Conservation (phyloP, 192 early-diverging fungal species). For the Lunasporangiospora selenospora region DNA sequence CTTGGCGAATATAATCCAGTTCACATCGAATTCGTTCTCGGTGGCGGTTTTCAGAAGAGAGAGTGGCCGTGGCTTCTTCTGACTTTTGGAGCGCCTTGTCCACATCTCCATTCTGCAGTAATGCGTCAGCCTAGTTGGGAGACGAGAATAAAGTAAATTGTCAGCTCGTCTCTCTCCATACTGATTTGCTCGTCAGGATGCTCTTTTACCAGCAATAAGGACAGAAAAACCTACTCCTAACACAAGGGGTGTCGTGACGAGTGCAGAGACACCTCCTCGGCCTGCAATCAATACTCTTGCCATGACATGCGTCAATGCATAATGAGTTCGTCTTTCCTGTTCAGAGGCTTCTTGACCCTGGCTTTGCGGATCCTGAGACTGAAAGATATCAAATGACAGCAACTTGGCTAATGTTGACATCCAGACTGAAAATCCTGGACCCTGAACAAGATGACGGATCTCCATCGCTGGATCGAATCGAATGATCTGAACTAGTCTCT, state of each 20-base stretch:
- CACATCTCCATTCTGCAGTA: conserved; percentile 63
- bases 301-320: conserved; percentile 25
- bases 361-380: neutral
- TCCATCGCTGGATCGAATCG: conserved; percentile 47
- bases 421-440: conserved; percentile 58
- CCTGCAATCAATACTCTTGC: conserved; percentile 65
- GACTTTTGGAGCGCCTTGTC: conserved; percentile 68
- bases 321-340: neutral
- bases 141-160: neutral
- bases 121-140: conserved; percentile 48
- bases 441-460: conserved; percentile 57
- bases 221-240: conserved; percentile 53
- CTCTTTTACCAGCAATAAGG: too few relatives aligned
- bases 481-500: conserved; percentile 65
- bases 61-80: conserved; percentile 53
- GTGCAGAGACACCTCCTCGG: conserved; percentile 61
- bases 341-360: neutral
- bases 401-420: conserved; percentile 49
- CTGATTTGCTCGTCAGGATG: too few relatives aligned
- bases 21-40: conserved; percentile 56
- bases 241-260: conserved; percentile 64
- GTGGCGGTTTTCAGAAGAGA: conserved; percentile 55
- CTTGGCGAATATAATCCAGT: conserved; percentile 65
- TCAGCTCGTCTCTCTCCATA: neutral
- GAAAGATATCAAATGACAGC: conserved; percentile 14